A percentile compares a stretch with the other conserved stretches of the same genome.
phyloP scores from a whole-genome alignment of 192 early-diverging fungal species.

The Mortierella antarctica region DNA sequence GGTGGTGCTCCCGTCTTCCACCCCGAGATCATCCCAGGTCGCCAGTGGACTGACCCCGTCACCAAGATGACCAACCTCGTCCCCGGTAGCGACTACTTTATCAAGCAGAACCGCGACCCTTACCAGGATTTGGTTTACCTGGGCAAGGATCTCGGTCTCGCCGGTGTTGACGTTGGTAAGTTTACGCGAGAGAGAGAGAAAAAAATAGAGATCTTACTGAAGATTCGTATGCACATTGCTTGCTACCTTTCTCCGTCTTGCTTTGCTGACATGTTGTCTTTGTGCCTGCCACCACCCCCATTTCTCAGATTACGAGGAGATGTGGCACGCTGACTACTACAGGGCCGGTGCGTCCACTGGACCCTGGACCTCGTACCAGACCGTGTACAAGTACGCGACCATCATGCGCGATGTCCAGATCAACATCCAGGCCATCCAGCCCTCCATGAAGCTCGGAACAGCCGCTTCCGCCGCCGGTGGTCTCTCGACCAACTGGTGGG shows the following conservation, averaged over 20 bases:
- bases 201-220: background rate
- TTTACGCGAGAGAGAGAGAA: too few species aligned
- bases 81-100: conserved; percentile 42
- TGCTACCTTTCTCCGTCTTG: background rate
- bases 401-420: conserved; percentile 47
- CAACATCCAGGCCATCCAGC: conserved; percentile 39
- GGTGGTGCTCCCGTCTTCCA: conserved; percentile 37
- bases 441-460: conserved; percentile 24
- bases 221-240: background rate
- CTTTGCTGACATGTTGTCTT: background rate
- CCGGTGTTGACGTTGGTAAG: conserved; percentile 49
- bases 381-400: conserved; percentile 48
- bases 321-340: conserved; percentile 53
- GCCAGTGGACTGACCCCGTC: conserved; percentile 36
- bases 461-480: conserved; percentile 51
- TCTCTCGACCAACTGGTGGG: conserved; percentile 53
- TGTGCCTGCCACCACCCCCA: too few species aligned
- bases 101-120: conserved; percentile 42
- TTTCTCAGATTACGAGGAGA: conserved; percentile 43
- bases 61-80: conserved; percentile 34
- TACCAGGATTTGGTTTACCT: conserved; percentile 51
- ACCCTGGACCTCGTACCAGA: conserved; percentile 50
- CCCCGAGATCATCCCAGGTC: conserved; percentile 41
- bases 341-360: conserved; percentile 31
- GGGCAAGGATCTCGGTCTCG: conserved; percentile 51